Evolutionary conservation across 805 yeast genomes (phyloP), one percentile per base, ranked within the genome.

Genomic region (Saccharomyces mikatae): DNA sequence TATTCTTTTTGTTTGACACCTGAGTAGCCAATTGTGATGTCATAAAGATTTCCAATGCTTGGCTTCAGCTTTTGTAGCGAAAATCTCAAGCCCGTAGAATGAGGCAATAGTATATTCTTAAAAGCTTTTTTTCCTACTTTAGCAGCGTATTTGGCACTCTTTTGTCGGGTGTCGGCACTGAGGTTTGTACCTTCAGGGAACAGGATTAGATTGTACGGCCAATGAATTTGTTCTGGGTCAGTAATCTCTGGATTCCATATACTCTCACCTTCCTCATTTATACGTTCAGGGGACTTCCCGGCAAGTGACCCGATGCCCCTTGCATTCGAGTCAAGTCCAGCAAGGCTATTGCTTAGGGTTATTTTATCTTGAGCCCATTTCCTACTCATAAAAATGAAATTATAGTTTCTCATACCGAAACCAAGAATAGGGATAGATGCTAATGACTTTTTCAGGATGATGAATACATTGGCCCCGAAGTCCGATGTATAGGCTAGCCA

Each of bases 131-230:
- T 73, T 4, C 75, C 77, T 26, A 76, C 65, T 58, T 83, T 80
- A 5, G 67, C 70, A 22, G 89, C 86, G 70, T 74, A 94, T 6
- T 67, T 74, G 17, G 74, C 75, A 8, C 91, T 81, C 55, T 80
- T 79, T 2, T 62, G 71, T 49, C 81, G 76, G 1, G 96, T 89
- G 56, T 80, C 78, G 4, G 75, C 76, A 41, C 94, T 83, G 53
- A 87, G 72, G 55, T 89, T 94, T 0, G 99, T 94, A 4, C 99
- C 99, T 69, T 94, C 99, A 1, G 99, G 99, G 71, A 86, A 94
- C 28, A 94, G 69, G 24, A 91, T 71, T 48, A 94, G 68, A 76
- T 86, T 82, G 58, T 84, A 83, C 3, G 87, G 84, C 80, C 81
- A 78, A 6, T 65, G 56, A 6, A 54, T 41, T 29, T 60, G 52